Conservation (phyloP, 495 filamentous ascomycete species). For the Annulohypoxylon stygium region DNA sequence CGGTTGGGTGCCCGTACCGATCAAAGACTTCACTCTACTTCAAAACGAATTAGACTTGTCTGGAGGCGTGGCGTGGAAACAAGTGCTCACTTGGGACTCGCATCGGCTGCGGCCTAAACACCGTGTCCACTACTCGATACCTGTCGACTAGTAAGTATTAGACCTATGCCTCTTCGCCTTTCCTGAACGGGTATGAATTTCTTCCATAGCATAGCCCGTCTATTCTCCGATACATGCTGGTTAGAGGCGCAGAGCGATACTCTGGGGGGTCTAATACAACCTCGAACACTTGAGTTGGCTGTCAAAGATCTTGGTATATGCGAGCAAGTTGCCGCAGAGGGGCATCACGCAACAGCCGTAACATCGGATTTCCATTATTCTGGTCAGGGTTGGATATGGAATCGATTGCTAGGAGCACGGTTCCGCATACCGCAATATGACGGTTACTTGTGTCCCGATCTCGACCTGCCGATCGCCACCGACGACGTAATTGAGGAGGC, state of each 20-base stretch:
- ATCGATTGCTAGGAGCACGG: slow-evolving; percentile 41
- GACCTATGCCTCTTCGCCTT: not conserved
- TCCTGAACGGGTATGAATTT: not conserved
- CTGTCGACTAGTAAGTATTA: slow-evolving; percentile 53
- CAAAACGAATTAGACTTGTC: slow-evolving; percentile 44
- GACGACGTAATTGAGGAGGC: slow-evolving; percentile 45
- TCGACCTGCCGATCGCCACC: slow-evolving; percentile 43
- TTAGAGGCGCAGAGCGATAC: slow-evolving; percentile 13
- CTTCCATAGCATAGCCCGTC: slow-evolving; percentile 32
- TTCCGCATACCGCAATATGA: slow-evolving; percentile 52
- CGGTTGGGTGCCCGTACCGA: slow-evolving; percentile 55
- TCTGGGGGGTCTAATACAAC: slow-evolving; percentile 31
- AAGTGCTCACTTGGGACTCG: slow-evolving; percentile 53
- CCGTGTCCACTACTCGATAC: slow-evolving; percentile 55
- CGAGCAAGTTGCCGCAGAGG: slow-evolving; percentile 6
- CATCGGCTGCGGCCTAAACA: slow-evolving; percentile 53
- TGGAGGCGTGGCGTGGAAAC: slow-evolving; percentile 54
- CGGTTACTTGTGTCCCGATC: slow-evolving; percentile 45
- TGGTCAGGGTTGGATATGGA: slow-evolving; percentile 44
- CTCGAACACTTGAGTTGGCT: slow-evolving; percentile 32
- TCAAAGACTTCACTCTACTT: slow-evolving; percentile 29
- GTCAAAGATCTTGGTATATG: slow-evolving; percentile 33
- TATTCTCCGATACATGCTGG: slow-evolving; percentile 47
- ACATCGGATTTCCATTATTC: slow-evolving; percentile 47
- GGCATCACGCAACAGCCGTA: slow-evolving; percentile 45